phyloP scores from a whole-genome alignment of 2,329 filamentous ascomycete genomes.

The Tricladium varicosporioides region DNA sequence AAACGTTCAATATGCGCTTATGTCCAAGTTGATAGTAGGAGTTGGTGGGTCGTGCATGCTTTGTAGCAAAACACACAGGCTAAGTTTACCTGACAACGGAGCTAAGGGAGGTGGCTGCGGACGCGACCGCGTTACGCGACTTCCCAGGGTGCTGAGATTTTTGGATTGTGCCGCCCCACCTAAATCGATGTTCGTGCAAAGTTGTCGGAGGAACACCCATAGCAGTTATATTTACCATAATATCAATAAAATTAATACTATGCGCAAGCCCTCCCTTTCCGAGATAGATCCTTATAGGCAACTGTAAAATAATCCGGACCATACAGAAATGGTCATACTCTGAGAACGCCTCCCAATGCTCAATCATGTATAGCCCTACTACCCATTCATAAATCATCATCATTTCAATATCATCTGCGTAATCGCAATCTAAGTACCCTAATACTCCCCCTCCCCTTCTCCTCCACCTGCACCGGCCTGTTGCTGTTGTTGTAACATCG shows the following conservation, averaged over 20 bases:
- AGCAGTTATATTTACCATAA: neutral
- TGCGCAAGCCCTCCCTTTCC: neutral
- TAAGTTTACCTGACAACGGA: neutral
- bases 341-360: conserved; percentile 22
- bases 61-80: neutral
- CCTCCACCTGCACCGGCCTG: conserved; percentile 20
- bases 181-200: no score
- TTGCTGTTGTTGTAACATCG: conserved; percentile 53
- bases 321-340: neutral
- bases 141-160: neutral
- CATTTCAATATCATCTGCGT: neutral
- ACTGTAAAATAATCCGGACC: no score
- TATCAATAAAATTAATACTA: neutral
- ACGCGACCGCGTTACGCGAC: neutral
- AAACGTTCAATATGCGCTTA: conserved; percentile 11
- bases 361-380: neutral
- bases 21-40: neutral
- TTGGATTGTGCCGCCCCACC: no score
- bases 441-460: conserved; percentile 17
- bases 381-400: conserved; percentile 8
- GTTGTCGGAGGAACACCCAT: no score
- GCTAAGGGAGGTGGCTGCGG: neutral
- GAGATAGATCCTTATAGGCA: neutral
- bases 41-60: neutral
- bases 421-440: neutral